phyloP scores from a whole-genome alignment of 495 filamentous ascomycete species.

The Terfezia boudieri region DNA sequence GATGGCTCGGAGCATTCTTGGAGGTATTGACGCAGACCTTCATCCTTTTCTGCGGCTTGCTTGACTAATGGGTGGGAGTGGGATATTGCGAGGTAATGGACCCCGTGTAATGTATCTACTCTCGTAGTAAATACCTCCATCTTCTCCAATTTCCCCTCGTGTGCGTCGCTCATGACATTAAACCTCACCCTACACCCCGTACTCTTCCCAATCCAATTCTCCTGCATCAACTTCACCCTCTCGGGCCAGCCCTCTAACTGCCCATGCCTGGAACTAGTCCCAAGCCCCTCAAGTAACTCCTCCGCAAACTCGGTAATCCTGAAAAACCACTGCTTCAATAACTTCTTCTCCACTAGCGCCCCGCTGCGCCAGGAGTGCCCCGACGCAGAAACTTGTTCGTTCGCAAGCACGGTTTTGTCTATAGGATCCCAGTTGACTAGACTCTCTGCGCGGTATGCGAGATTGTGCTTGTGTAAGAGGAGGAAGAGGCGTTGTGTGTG shows the following conservation, averaged over 20 bases:
- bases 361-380: constrained; percentile 76
- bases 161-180: constrained; percentile 24
- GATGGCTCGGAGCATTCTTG: constrained; percentile 22
- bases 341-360: constrained; percentile 57
- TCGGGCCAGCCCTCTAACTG: constrained; percentile 54
- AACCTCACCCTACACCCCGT: constrained; percentile 52
- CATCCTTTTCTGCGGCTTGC: constrained; percentile 33
- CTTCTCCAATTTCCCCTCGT: constrained; percentile 13
- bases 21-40: constrained; percentile 42
- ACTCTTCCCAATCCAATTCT: constrained; percentile 72
- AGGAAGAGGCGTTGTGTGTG: constrained; percentile 76
- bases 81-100: constrained; percentile 64
- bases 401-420: constrained; percentile 72
- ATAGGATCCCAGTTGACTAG: constrained; percentile 79
- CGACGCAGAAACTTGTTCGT: constrained; percentile 72
- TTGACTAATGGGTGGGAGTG: constrained; percentile 48
- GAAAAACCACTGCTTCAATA: constrained; percentile 78
- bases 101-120: constrained; percentile 63
- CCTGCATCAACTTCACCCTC: constrained; percentile 59
- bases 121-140: constrained; percentile 69
- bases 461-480: constrained; percentile 40
- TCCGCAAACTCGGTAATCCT: constrained; percentile 60
- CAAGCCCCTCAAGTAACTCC: constrained; percentile 34
- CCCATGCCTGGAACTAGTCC: background rate
- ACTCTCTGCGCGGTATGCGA: constrained; percentile 60